Evolutionary conservation across 768 basidiomycete genomes (phyloP), one percentile per base, ranked within the genome.

Genomic region (Sarcodon sp.): DNA sequence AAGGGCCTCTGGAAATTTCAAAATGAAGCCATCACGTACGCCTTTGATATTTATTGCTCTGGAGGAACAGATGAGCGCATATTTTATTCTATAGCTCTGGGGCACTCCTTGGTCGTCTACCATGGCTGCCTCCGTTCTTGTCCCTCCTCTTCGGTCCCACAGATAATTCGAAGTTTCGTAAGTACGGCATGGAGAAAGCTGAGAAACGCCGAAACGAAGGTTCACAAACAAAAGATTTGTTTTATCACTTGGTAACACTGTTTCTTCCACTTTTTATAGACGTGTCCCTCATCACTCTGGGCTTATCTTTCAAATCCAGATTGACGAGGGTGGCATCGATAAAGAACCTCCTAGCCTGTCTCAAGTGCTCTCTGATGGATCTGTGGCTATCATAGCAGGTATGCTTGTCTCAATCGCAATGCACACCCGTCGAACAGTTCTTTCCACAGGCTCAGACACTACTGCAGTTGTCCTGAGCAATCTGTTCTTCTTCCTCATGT

Each of bases 391-490:
- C n/a, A n/a, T n/a, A n/a, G n/a, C n/a, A n/a, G 56, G 55, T 10
- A 64, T 57, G n/a, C 51, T 61, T 6, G 56, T 65, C 27, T 44
- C 58, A 7, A 51, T 62, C 15, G 59, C 69, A 27, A 51, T 64
- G 10, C 61, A 66, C 0, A 67, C 72, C 37, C 61, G 63, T 10
- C 49, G 61, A 3, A 61, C 73, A 18, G 64, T 61, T 15, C 62
- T 69, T 21, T 35, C 66, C 13, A 75, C 73, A 7, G 75, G 38
- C 8, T 62, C 72, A 15, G 75, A 76, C 53, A 77, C 75, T 2
- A 67, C 70, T 11, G 63, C 70, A 6, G 63, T 62, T 5, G 64
- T 63, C 1, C 54, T 76, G 4, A 62, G 54, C 43, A 67, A 60
- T 43, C 51, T 66, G 1, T 59, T 76, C 44, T 75, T 61, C 48